A percentile compares a stretch with the other conserved stretches of the same genome.
These are phyloP conservation scores for Acanthamoeba quina DNA, from an alignment of 208 protist genomes.

Conservation along the genomic window DNA sequence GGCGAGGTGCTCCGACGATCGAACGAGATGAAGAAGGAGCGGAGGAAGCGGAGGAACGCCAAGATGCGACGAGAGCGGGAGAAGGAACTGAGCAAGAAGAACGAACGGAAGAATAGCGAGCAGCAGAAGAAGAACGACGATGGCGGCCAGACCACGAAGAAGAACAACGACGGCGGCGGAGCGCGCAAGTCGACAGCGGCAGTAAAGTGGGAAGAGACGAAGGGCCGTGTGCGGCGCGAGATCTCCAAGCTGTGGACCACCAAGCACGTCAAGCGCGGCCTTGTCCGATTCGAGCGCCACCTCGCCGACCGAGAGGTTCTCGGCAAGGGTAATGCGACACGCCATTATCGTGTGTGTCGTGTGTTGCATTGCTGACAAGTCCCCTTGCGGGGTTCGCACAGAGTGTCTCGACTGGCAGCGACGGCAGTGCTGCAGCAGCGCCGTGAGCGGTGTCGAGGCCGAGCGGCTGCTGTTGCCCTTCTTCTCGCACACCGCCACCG, in stretches of 20 bases:
- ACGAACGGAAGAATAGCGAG: background rate
- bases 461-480: background rate
- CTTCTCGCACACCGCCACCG: conserved; percentile 17
- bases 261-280: conserved; percentile 22
- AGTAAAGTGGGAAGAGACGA: background rate
- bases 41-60: background rate
- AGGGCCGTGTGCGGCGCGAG: background rate
- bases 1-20: background rate
- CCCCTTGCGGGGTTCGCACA: background rate
- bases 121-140: background rate
- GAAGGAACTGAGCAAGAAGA: background rate
- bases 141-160: background rate
- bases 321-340: background rate
- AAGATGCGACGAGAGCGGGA: background rate
- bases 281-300: conserved; percentile 6
- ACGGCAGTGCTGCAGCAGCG: conserved; percentile 5
- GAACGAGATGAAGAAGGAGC: background rate
- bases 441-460: background rate
- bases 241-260: conserved; percentile 5
- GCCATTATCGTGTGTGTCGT: no score
- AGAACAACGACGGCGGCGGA: background rate
- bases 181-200: background rate
- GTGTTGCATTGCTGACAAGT: background rate
- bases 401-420: conserved; percentile 5
- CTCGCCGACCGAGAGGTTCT: conserved; percentile 25